These are phyloP conservation scores for Coleophoma cylindrospora DNA, from an alignment of 2,329 filamentous ascomycete genomes.

Conservation along the genomic window DNA sequence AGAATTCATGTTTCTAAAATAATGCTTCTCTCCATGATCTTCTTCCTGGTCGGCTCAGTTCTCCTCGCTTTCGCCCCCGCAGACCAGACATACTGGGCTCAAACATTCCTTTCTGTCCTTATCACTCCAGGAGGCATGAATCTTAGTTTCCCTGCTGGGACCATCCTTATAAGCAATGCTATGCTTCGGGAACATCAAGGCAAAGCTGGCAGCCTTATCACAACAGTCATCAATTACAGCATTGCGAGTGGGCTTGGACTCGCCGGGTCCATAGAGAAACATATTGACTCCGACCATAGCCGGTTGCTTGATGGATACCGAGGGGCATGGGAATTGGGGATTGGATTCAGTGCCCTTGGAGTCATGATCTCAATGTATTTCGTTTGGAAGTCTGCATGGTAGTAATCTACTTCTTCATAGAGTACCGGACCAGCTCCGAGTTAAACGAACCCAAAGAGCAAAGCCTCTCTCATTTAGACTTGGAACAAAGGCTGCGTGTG, in stretches of 20 bases:
- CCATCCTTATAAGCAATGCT: background rate
- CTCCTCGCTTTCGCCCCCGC: conserved; percentile 41
- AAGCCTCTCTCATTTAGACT: too few relatives aligned
- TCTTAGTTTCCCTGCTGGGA: background rate
- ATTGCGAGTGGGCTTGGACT: background rate
- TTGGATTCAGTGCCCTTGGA: background rate
- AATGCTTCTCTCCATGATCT: conserved; percentile 28
- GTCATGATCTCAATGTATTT: background rate
- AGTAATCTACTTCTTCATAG: too few relatives aligned
- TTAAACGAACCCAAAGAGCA: too few relatives aligned
- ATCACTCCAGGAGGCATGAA: conserved; percentile 56
- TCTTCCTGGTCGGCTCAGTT: conserved; percentile 35
- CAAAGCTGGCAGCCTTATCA: background rate
- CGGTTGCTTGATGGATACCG: background rate
- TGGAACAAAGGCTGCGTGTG: too few relatives aligned
- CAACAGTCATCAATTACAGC: background rate
- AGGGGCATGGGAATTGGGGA: background rate
- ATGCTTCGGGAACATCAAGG: background rate
- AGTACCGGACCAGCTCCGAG: too few relatives aligned
- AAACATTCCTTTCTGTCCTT: conserved; percentile 52
- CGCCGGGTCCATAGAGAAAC: background rate
- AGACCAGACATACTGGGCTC: conserved; percentile 57
- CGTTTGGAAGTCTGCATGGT: background rate
- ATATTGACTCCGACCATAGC: background rate
- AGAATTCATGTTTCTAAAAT: conserved; percentile 24